Evolutionary conservation across 2,329 filamentous ascomycete species (phyloP).

Genomic region (Corinectria fuckeliana): DNA sequence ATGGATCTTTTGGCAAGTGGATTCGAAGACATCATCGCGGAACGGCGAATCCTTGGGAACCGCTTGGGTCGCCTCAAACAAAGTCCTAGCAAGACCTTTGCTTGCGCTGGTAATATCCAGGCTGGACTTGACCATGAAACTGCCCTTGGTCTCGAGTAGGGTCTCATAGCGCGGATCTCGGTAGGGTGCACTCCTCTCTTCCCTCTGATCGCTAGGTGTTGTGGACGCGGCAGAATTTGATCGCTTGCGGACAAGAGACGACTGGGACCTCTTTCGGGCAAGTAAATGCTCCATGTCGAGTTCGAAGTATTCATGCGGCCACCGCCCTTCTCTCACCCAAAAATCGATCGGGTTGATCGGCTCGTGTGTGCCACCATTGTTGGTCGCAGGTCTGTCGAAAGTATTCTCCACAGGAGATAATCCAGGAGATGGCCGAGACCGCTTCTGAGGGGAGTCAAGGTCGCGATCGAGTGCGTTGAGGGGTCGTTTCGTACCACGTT

Average conservation of each 20-base stretch:
- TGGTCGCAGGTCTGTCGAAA: neutral
- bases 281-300: conserved; percentile 12
- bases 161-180: conserved; percentile 44
- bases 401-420: conserved; percentile 1
- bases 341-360: conserved; percentile 7
- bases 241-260: conserved; percentile 7
- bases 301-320: conserved; percentile 8
- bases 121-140: conserved; percentile 47
- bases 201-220: conserved; percentile 49
- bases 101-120: conserved; percentile 42
- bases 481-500: conserved; percentile 7
- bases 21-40: conserved; percentile 45
- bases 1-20: conserved; percentile 41
- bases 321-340: conserved; percentile 16
- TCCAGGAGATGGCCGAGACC: conserved; percentile 4
- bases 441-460: conserved; percentile 5
- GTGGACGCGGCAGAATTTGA: conserved; percentile 27
- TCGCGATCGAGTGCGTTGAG: conserved; percentile 2
- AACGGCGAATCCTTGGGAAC: conserved; percentile 46
- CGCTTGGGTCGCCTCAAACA: neutral
- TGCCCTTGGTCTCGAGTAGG: conserved; percentile 43
- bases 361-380: neutral
- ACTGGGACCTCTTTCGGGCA: conserved; percentile 9
- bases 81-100: conserved; percentile 24
- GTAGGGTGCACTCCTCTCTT: conserved; percentile 49